Base-by-base conservation (phyloP, 148 eudicot species). In the Nepenthes mirabilis region DNA sequence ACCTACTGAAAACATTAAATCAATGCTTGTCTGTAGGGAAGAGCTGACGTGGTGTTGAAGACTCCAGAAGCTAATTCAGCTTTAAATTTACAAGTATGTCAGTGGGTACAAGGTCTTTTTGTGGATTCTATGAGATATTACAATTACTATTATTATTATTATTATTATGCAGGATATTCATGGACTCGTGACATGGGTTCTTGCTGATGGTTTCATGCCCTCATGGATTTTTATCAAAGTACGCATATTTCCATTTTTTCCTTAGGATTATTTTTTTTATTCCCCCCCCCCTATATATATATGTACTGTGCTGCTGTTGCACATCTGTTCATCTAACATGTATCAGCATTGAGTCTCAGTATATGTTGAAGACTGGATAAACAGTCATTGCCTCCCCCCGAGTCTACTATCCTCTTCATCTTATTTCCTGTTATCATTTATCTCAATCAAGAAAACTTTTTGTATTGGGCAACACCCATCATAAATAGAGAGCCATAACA, bases 121-220 rank as follows among this genome's bases (percentile, higher is more conserved):
- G 2, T 49, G 6, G 6, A n/a, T 49, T 49, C 13, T 49, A 10
- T 5, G 52, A 11, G n/a, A 49, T 49, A 3, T 49, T 49, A 2
- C 40, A 8, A 37, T 59, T 33, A 7, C 11, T 43, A 12, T 43
- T 56, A 33, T 12, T 32, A 33, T 66, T 59, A 54, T 4, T 35
- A 2, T 69, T 34, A 36, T 70, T 62, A 49, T 73, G 71, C 82
- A 85, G 98, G 96, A 93, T 66, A 72, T 93, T 70, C 98, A 93
- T 75, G 98, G 95, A 60, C 83, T 93, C 37, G 86, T 84, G 43
- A 88, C 82, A 52, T 93, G 98, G 98, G 89, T 93, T 72, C 95
- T 93, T 57, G 96, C 82, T 63, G 91, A 93, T 66, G 96, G 98
- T 37, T 78, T 70, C 51, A 86, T 93, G 98, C 98, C 96, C 33